A percentile compares a stretch with the other conserved stretches of the same genome.
These are phyloP conservation scores for Kazachstania sp. DNA, from an alignment of 1,139 yeast species.

Conservation along the genomic window DNA sequence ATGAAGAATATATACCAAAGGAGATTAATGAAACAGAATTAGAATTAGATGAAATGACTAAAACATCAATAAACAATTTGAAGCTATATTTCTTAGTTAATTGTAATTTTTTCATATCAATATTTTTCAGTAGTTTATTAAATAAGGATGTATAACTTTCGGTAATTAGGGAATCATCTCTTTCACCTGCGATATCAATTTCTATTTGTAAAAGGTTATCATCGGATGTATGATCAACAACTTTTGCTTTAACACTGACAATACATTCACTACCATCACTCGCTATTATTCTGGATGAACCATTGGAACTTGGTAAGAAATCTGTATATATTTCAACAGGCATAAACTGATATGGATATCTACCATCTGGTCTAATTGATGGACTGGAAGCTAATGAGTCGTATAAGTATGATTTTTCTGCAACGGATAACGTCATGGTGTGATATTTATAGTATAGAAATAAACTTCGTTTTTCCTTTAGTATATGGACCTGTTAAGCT, in stretches of 20 bases:
- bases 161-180: constrained; percentile 62
- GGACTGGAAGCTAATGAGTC: constrained; percentile 60
- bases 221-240: constrained; percentile 43
- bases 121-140: constrained; percentile 30
- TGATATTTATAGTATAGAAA: neutral
- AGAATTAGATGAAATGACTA: constrained; percentile 57
- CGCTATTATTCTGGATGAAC: constrained; percentile 78
- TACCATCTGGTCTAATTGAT: constrained; percentile 75
- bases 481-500: no score
- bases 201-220: constrained; percentile 57
- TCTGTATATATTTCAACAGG: constrained; percentile 79
- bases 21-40: constrained; percentile 76
- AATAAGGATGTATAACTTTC: constrained; percentile 49
- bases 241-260: constrained; percentile 81
- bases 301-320: constrained; percentile 79
- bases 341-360: constrained; percentile 63
- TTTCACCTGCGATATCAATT: constrained; percentile 61
- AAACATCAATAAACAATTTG: constrained; percentile 68
- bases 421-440: constrained; percentile 63
- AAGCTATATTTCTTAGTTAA: constrained; percentile 69
- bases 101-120: constrained; percentile 40
- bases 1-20: constrained; percentile 69
- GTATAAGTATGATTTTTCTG: constrained; percentile 74
- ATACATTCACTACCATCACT: constrained; percentile 91
- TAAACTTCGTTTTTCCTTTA: no score